Evolutionary conservation across 202 grass and related monocot genomes (phyloP).

Genomic region (Thinopyrum obtusiflorum): DNA sequence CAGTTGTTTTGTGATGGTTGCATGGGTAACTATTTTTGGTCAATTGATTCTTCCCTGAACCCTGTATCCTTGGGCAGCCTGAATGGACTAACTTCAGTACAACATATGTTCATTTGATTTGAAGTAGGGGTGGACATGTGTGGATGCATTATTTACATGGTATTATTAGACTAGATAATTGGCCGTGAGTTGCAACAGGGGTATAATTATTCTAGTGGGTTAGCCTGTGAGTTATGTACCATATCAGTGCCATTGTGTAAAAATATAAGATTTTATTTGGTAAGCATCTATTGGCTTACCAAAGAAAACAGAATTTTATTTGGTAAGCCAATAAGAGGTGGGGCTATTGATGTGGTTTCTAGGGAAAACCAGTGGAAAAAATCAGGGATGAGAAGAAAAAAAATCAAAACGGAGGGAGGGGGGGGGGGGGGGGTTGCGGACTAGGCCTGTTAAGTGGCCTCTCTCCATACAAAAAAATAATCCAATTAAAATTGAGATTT

Average conservation of each 20-base stretch:
- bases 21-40: constrained; percentile 23
- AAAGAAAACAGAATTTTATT: too few relatives aligned
- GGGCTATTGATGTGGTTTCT: too few relatives aligned
- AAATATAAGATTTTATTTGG: too few relatives aligned
- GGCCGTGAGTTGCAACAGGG: too few relatives aligned
- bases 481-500: neutral
- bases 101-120: neutral
- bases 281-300: too few relatives aligned
- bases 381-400: too few relatives aligned
- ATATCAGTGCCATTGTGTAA: too few relatives aligned
- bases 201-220: too few relatives aligned
- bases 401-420: too few relatives aligned
- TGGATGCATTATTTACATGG: constrained; percentile 10
- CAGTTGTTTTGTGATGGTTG: neutral
- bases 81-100: neutral
- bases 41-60: neutral
- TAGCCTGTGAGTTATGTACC: too few relatives aligned
- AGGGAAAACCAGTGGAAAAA: too few relatives aligned
- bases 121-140: neutral
- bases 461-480: neutral
- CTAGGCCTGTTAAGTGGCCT: neutral
- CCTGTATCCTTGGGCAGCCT: neutral
- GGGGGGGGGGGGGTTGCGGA: neutral
- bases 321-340: too few relatives aligned
- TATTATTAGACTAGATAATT: neutral